These are phyloP conservation scores for Martensiomyces pterosporus DNA, from an alignment of 192 early-diverging fungal species.

Conservation along the genomic window DNA sequence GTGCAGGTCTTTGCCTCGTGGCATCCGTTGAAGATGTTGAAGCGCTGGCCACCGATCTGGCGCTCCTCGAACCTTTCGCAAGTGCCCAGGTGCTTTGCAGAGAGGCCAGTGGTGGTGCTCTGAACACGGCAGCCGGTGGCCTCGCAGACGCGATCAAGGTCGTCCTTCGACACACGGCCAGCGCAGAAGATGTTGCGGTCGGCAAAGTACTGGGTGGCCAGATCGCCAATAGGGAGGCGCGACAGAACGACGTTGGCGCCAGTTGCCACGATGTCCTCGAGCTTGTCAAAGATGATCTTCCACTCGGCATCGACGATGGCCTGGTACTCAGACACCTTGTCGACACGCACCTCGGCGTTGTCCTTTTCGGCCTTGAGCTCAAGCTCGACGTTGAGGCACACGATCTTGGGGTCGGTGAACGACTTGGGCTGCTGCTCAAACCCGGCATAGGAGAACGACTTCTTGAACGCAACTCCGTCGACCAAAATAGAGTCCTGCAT, in stretches of 20 bases:
- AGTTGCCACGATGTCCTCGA: conserved; percentile 90
- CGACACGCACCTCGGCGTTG: conserved; percentile 97
- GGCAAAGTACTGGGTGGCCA: conserved; percentile 99
- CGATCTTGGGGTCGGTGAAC: conserved; percentile 85
- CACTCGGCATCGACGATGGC: conserved; percentile 99
- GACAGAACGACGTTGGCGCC: conserved; percentile 98
- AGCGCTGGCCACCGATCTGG: conserved; percentile 95
- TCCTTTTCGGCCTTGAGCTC: conserved; percentile 99
- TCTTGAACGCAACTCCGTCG: conserved; percentile 98
- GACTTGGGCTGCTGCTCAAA: conserved; percentile 99
- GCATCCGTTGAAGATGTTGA: conserved; percentile 95
- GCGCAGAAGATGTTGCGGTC: conserved; percentile 99
- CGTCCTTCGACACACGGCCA: conserved; percentile 90
- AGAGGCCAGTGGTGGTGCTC: conserved; percentile 85
- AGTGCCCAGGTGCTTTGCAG: conserved; percentile 74
- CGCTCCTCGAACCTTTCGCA: conserved; percentile 93
- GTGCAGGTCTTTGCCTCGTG: conserved; percentile 93
- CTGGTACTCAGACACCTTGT: conserved; percentile 97
- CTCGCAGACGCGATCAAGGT: conserved; percentile 89
- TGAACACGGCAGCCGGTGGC: conserved; percentile 93
- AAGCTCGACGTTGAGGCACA: conserved; percentile 94
- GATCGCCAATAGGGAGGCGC: conserved; percentile 95
- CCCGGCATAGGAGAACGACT: conserved; percentile 98
- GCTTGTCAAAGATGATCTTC: conserved; percentile 98
- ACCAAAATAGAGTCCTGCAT: conserved; percentile 98